Evolutionary conservation across 1,284 basidiomycete genomes (phyloP).

Genomic region (Pyrrhoderma noxium): DNA sequence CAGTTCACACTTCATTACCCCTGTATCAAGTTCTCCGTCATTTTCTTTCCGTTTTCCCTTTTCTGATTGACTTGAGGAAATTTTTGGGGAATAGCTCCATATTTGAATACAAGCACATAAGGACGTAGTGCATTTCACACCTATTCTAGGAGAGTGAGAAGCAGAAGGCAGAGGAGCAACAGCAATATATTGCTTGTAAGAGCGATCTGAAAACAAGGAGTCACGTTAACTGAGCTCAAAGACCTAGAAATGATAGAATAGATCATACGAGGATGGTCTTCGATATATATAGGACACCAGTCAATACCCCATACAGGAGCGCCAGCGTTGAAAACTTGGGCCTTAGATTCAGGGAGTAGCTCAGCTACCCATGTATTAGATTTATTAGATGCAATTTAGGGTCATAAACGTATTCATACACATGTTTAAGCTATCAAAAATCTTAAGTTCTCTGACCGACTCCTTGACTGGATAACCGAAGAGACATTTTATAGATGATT

Average conservation of each 20-base stretch:
- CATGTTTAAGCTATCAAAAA: slow-evolving; percentile 49
- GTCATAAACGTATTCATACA: slow-evolving; percentile 35
- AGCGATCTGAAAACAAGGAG: slow-evolving; percentile 45
- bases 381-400: no score
- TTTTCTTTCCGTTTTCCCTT: slow-evolving; percentile 21
- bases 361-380: slow-evolving; percentile 23
- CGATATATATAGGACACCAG: slow-evolving; percentile 78
- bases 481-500: slow-evolving; percentile 51
- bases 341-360: slow-evolving; percentile 41
- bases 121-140: slow-evolving; percentile 44
- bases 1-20: slow-evolving; percentile 60
- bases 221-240: slow-evolving; percentile 2
- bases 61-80: slow-evolving; percentile 2
- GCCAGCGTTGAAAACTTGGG: slow-evolving; percentile 74
- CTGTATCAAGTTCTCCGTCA: slow-evolving; percentile 24
- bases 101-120: slow-evolving; percentile 62
- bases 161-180: slow-evolving; percentile 67
- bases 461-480: slow-evolving; percentile 57
- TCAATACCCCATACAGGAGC: slow-evolving; percentile 82
- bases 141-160: slow-evolving; percentile 53
- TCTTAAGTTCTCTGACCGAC: slow-evolving; percentile 37
- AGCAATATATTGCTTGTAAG: slow-evolving; percentile 70
- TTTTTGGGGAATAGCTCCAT: slow-evolving; percentile 39
- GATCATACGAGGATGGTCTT: slow-evolving; percentile 50
- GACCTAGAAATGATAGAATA: background rate